phyloP scores from a whole-genome alignment of 2,329 filamentous ascomycete genomes.

The Microascus cirrosus region DNA sequence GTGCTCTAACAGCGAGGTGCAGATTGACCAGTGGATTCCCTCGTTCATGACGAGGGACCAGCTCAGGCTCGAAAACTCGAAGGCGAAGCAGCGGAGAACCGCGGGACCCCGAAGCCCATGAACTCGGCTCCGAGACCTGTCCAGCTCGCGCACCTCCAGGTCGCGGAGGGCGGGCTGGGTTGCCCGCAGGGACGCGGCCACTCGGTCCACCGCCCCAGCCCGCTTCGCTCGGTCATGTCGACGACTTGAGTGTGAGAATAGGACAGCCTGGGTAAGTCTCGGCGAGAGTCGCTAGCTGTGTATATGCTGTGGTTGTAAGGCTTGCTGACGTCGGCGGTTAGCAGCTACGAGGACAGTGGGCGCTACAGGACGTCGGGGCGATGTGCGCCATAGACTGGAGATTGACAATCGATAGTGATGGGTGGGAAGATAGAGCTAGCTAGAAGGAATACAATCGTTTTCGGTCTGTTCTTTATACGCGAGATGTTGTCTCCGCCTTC shows the following conservation, averaged over 20 bases:
- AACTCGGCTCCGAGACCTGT: slow-evolving; percentile 24
- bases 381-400: background rate
- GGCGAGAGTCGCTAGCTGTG: background rate
- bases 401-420: background rate
- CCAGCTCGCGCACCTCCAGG: slow-evolving; percentile 18
- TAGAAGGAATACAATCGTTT: background rate
- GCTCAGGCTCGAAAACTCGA: slow-evolving; percentile 47
- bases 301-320: background rate
- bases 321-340: background rate
- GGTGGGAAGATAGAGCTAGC: background rate
- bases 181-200: slow-evolving; percentile 27
- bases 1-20: slow-evolving; percentile 3
- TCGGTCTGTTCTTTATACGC: background rate
- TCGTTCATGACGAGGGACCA: slow-evolving; percentile 78
- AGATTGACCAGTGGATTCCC: slow-evolving; percentile 87
- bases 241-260: slow-evolving; percentile 35
- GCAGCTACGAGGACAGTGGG: background rate
- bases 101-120: slow-evolving; percentile 25
- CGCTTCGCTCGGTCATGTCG: slow-evolving; percentile 59
- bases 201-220: slow-evolving; percentile 51
- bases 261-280: slow-evolving; percentile 1
- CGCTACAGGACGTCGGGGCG: background rate
- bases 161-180: background rate
- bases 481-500: background rate
- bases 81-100: slow-evolving; percentile 18